phyloP scores from a whole-genome alignment of 2,329 filamentous ascomycete genomes.

The Aspergillus jensenii region DNA sequence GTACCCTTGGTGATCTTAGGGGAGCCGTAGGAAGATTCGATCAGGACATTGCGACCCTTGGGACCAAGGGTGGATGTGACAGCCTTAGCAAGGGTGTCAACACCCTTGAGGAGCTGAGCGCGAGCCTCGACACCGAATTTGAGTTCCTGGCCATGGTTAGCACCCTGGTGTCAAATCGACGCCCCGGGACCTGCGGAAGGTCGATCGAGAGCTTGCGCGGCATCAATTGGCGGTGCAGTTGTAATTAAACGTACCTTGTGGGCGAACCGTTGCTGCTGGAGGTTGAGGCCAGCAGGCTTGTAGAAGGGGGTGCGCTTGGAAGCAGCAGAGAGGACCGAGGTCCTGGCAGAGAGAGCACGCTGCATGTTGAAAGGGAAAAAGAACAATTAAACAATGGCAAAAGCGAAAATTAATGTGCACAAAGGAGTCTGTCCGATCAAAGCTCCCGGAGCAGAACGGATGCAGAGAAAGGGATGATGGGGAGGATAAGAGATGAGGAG shows the following conservation, averaged over 20 bases:
- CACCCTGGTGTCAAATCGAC: neutral
- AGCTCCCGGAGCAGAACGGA: constrained; percentile 33
- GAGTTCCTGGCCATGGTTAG: constrained; percentile 68
- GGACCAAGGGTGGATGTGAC: constrained; percentile 95
- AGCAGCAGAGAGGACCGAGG: constrained; percentile 70
- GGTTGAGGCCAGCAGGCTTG: constrained; percentile 64
- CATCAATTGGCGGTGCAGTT: neutral
- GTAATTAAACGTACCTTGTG: constrained; percentile 73
- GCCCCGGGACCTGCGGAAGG: constrained; percentile 24
- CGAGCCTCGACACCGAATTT: constrained; percentile 97
- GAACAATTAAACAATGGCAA: constrained; percentile 22
- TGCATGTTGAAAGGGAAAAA: constrained; percentile 70
- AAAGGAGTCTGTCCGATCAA: constrained; percentile 32
- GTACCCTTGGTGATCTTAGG: constrained; percentile 99
- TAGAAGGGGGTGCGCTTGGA: constrained; percentile 57
- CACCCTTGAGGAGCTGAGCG: constrained; percentile 84
- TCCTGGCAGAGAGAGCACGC: constrained; percentile 84
- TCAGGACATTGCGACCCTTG: constrained; percentile 97
- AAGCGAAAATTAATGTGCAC: constrained; percentile 21
- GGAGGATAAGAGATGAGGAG: constrained; percentile 28
- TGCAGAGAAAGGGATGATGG: constrained; percentile 30
- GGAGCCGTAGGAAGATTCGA: constrained; percentile 97
- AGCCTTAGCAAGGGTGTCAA: constrained; percentile 94
- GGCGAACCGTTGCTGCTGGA: constrained; percentile 92
- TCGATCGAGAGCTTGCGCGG: constrained; percentile 2